Base-by-base conservation (phyloP, 441 rosid species). In the Gossypium lobatum region DNA sequence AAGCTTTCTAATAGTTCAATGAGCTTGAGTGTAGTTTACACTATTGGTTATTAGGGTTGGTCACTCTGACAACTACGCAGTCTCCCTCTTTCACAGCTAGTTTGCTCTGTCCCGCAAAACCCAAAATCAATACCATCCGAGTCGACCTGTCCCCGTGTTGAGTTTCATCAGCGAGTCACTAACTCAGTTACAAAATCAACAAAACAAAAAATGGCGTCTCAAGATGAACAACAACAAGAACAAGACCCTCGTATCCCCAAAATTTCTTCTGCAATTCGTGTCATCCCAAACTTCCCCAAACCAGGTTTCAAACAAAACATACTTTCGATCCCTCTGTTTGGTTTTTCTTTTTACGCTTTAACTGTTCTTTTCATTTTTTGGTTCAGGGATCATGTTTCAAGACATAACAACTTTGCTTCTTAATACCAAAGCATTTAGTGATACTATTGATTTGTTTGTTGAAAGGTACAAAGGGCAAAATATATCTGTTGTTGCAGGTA, bases 371-470 rank as follows among this genome's bases (percentile, higher is more conserved):
- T 78, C 68, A 13, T 37, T 14, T 13, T 54, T 20, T 63, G 76
- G 20, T 52, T 6, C 81, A 93, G 98, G 99, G 83, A 91, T 95
- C 74, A 58, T 91, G 84, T 95, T 95, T 82, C 98, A 95, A 71
- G 99, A 91, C 80, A 91, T 93, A 80, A 93, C 99, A 1, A 95
- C 98, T 21, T 82, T 95, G 80, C 96, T 95, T 73, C 95, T 93
- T 2, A 93, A 92, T 75, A 78, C 81, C 1, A 86, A 81, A 79
- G 97, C 97, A 64, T 95, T 95, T 74, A 87, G 76, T 82, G 97
- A 93, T 80, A 88, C 97, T 4, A 86, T 95, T 74, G 92, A 91
- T 88, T 79, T 93, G 90, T 95, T 93, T 81, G 97, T 93, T 54
- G 98, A 95, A 75, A 87, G 98, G 78, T 95, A 95, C 86, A 84